Conservation (phyloP, 139 green algal species). For the Gonium pectorale region DNA sequence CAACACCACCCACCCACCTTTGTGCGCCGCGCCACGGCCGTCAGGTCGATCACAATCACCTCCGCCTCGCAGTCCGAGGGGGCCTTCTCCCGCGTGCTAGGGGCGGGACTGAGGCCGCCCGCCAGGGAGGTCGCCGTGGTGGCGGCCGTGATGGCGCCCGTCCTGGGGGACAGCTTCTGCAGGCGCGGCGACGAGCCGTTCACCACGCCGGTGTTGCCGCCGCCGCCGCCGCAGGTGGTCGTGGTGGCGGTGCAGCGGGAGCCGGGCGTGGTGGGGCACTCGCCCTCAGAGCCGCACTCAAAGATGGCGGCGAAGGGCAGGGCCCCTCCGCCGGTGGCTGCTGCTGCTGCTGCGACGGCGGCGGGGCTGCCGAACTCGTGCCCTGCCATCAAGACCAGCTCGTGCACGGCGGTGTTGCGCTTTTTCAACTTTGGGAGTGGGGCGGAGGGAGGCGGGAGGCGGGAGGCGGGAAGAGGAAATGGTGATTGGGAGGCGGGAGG, state of each 20-base stretch:
- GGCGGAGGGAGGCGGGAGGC: not conserved
- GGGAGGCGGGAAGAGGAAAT: no score
- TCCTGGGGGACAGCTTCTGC: no score
- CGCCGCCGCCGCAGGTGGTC: not conserved
- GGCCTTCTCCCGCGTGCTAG: not conserved
- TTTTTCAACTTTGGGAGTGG: not conserved
- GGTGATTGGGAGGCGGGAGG: not conserved
- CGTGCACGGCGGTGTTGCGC: slow-evolving; percentile 21
- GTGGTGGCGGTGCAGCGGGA: not conserved
- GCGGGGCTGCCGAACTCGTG: not conserved
- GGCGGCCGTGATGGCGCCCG: no score
- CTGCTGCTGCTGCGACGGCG: not conserved
- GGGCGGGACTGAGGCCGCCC: no score
- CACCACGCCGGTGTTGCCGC: no score
- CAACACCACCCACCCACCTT: no score
- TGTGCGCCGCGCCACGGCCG: slow-evolving; percentile 12
- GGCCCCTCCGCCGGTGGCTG: not conserved
- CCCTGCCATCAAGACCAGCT: slow-evolving; percentile 15
- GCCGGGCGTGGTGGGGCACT: not conserved
- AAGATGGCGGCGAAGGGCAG: not conserved
- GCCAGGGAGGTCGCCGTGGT: no score
- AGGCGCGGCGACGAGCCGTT: no score
- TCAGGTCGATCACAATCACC: slow-evolving; percentile 16
- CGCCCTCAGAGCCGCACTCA: not conserved
- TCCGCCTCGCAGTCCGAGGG: not conserved